phyloP scores from a whole-genome alignment of 345 rosid genomes.

The Citrus inodora region DNA sequence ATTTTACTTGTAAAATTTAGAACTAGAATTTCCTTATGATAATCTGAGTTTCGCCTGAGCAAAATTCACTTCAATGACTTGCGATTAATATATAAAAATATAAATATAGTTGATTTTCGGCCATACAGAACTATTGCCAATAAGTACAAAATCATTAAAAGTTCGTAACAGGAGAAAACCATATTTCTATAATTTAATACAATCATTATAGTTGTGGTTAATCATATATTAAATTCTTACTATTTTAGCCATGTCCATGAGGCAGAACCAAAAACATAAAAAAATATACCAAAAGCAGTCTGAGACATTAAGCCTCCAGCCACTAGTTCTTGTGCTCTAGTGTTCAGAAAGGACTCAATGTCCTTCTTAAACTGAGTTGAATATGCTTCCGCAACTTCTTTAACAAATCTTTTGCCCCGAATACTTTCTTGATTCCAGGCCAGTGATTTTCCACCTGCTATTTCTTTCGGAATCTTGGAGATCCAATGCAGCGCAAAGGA shows the following conservation, averaged over 20 bases:
- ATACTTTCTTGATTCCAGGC: too few relatives aligned
- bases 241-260: conserved; percentile 2
- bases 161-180: too few relatives aligned
- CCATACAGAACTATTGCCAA: too few relatives aligned
- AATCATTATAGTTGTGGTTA: too few relatives aligned
- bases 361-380: conserved; percentile 14
- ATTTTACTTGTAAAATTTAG: neutral
- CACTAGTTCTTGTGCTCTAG: conserved; percentile 23
- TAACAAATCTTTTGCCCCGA: neutral
- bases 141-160: too few relatives aligned
- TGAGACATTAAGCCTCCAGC: conserved; percentile 14
- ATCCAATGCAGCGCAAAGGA: conserved; percentile 36
- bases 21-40: too few relatives aligned
- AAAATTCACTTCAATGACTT: too few relatives aligned
- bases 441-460: too few relatives aligned
- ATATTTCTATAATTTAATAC: too few relatives aligned
- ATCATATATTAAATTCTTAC: neutral
- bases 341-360: conserved; percentile 7
- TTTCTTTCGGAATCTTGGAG: conserved; percentile 14
- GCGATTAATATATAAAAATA: too few relatives aligned
- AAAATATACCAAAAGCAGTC: neutral
- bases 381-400: conserved; percentile 13
- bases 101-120: too few relatives aligned
- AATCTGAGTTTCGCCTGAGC: too few relatives aligned
- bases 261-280: conserved; percentile 7